Evolutionary conservation across 164 flowering plant species (phyloP).

Genomic region (Umbellularia californica): DNA sequence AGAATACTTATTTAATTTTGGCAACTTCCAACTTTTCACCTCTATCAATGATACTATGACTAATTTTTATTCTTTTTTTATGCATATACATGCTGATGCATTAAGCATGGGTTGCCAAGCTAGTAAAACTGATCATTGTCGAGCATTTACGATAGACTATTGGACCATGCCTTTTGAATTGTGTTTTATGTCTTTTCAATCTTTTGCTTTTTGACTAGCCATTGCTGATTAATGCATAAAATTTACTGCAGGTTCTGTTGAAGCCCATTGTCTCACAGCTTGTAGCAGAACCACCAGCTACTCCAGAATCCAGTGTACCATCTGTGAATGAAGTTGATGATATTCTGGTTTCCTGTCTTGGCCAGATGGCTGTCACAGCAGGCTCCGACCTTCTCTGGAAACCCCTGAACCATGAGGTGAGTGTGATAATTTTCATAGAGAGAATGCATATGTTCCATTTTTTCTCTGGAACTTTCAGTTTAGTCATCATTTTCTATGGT

Average conservation of each 20-base stretch:
- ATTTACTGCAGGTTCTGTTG: conserved; percentile 50
- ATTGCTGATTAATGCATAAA: conserved; percentile 1
- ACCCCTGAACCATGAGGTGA: conserved; percentile 83
- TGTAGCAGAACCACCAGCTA: conserved; percentile 54
- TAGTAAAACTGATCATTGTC: background rate
- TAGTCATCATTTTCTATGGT: background rate
- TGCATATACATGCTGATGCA: no score
- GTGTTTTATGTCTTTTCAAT: no score
- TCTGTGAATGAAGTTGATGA: conserved; percentile 70
- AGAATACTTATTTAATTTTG: no score
- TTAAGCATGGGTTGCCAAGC: no score
- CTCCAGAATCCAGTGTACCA: conserved; percentile 44
- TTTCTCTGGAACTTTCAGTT: background rate
- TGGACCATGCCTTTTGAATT: no score
- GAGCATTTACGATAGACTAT: background rate
- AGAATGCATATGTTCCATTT: background rate
- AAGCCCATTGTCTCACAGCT: conserved; percentile 89
- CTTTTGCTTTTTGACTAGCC: background rate
- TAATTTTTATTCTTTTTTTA: no score
- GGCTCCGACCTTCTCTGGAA: conserved; percentile 90
- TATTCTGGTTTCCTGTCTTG: conserved; percentile 63
- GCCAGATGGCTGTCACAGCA: conserved; percentile 91
- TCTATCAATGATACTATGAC: no score
- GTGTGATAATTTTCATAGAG: background rate
- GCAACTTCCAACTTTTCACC: no score